Evolutionary conservation across 176 grass and related monocot species (phyloP).

Genomic region (Rhipidocladum racemiflorum): DNA sequence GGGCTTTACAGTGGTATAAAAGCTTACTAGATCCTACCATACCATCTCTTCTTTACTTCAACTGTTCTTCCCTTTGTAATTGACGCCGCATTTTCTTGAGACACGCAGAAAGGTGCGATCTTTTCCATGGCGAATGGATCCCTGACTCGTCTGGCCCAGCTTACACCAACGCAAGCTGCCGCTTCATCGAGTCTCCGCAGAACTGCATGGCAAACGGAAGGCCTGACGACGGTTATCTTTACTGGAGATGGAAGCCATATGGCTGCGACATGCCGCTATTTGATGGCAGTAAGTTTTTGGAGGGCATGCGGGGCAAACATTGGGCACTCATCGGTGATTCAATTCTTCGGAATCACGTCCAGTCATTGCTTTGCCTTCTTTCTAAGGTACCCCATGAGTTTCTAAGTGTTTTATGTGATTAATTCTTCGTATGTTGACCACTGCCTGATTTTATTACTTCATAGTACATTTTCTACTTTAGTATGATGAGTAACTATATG

Average conservation of each 20-base stretch:
- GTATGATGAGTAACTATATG: neutral
- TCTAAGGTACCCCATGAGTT: constrained; percentile 49
- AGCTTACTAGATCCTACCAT: no score
- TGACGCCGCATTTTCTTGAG: neutral
- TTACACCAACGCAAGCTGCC: constrained; percentile 79
- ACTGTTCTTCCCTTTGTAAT: neutral
- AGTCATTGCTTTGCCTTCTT: constrained; percentile 91
- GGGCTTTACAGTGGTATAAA: neutral
- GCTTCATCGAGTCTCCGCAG: constrained; percentile 83
- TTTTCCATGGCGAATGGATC: constrained; percentile 82
- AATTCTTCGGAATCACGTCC: constrained; percentile 84
- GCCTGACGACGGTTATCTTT: constrained; percentile 69
- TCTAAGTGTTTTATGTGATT: neutral
- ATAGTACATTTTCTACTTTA: neutral
- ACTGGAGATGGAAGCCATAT: constrained; percentile 88
- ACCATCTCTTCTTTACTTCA: neutral
- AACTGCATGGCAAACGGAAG: constrained; percentile 89
- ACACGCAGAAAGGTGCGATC: constrained; percentile 60
- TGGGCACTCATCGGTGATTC: constrained; percentile 93
- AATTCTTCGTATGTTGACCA: neutral
- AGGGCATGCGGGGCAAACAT: constrained; percentile 58
- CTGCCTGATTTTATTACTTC: neutral
- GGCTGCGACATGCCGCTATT: constrained; percentile 62
- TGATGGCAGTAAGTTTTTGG: constrained; percentile 59
- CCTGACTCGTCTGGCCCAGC: constrained; percentile 48